Percentiles rank a stretch among this genome's conserved stretches.
These are phyloP conservation scores for Colletotrichum sp. DNA, from an alignment of 2,329 filamentous ascomycete genomes.

Conservation along the genomic window DNA sequence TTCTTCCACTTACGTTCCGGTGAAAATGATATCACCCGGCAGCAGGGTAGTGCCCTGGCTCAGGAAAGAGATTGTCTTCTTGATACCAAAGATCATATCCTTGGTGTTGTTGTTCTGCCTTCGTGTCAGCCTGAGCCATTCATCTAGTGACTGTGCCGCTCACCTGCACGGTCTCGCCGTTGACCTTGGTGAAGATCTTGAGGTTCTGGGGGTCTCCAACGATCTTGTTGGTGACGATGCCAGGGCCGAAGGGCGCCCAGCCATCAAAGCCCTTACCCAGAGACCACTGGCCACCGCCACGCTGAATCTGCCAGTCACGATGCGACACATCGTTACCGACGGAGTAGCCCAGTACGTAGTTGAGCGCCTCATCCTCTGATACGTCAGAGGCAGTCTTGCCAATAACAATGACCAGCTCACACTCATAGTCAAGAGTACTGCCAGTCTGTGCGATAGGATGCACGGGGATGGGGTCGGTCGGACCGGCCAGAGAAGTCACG, in stretches of 20 bases:
- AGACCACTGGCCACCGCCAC: slow-evolving; percentile 72
- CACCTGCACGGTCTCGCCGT: slow-evolving; percentile 62
- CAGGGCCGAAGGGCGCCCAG: slow-evolving; percentile 77
- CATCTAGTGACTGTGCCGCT: background rate
- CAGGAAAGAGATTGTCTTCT: slow-evolving; percentile 63
- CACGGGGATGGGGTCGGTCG: slow-evolving; percentile 70
- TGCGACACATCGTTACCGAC: slow-evolving; percentile 83
- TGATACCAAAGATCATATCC: slow-evolving; percentile 69
- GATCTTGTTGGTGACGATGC: slow-evolving; percentile 64
- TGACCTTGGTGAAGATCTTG: slow-evolving; percentile 62
- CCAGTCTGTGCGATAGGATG: slow-evolving; percentile 68
- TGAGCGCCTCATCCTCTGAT: slow-evolving; percentile 67
- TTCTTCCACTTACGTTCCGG: slow-evolving; percentile 57
- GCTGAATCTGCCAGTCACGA: slow-evolving; percentile 76
- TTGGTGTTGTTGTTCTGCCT: slow-evolving; percentile 55
- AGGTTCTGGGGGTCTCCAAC: slow-evolving; percentile 63
- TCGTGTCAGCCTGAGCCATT: background rate
- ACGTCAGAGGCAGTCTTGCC: slow-evolving; percentile 71
- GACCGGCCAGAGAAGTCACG: slow-evolving; percentile 67
- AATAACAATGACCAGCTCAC: slow-evolving; percentile 77
- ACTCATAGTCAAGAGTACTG: slow-evolving; percentile 78
- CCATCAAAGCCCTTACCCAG: slow-evolving; percentile 78
- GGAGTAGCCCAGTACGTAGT: slow-evolving; percentile 76
- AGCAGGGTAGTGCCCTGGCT: slow-evolving; percentile 67
- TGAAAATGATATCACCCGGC: slow-evolving; percentile 71